phyloP scores from a whole-genome alignment of 2,329 filamentous ascomycete genomes.

The Mycosphaerelloides madeirae region DNA sequence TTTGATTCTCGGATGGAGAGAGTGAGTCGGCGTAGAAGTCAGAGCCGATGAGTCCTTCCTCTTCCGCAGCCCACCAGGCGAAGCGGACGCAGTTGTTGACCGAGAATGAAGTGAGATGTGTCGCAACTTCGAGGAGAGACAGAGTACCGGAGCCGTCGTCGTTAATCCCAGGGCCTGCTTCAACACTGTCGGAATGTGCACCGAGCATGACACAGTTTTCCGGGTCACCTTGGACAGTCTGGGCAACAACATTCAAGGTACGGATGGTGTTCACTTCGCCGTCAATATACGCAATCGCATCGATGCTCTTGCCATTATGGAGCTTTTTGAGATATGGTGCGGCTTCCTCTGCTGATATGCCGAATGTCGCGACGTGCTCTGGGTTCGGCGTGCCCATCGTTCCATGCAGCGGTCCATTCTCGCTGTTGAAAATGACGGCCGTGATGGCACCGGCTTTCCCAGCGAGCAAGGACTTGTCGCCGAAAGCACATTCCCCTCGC shows the following conservation, averaged over 20 bases:
- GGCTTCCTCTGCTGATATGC: slow-evolving; percentile 45
- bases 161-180: slow-evolving; percentile 67
- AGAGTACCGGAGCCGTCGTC: slow-evolving; percentile 68
- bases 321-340: slow-evolving; percentile 14
- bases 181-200: slow-evolving; percentile 36
- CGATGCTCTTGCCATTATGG: slow-evolving; percentile 12
- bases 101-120: slow-evolving; percentile 62
- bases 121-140: slow-evolving; percentile 55
- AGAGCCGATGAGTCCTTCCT: slow-evolving; percentile 56
- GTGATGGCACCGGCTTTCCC: slow-evolving; percentile 65
- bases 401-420: slow-evolving; percentile 50
- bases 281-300: slow-evolving; percentile 22
- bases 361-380: slow-evolving; percentile 63
- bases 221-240: slow-evolving; percentile 40
- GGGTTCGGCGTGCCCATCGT: slow-evolving; percentile 61
- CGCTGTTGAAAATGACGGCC: slow-evolving; percentile 73
- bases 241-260: slow-evolving; percentile 17
- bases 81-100: slow-evolving; percentile 68
- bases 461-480: slow-evolving; percentile 64
- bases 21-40: slow-evolving; percentile 47
- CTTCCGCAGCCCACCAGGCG: slow-evolving; percentile 60
- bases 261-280: slow-evolving; percentile 17
- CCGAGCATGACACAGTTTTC: slow-evolving; percentile 47
- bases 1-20: slow-evolving; percentile 47
- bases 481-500: slow-evolving; percentile 68